Evolutionary conservation across 2,329 filamentous ascomycete genomes (phyloP), one percentile per base, ranked within the genome.

Genomic region (Aspergillus amoenus): DNA sequence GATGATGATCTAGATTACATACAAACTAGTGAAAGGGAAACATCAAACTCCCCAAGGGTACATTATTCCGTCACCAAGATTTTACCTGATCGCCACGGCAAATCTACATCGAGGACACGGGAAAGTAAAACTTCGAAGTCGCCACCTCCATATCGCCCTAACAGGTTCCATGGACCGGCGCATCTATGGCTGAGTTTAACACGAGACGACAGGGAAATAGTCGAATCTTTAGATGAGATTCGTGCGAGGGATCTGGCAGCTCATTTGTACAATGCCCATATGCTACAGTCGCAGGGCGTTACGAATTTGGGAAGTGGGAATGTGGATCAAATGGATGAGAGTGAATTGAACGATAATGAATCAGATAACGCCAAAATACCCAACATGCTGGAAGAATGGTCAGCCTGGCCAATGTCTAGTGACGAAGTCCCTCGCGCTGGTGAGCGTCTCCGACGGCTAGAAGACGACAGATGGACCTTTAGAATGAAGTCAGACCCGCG

Each of bases 121-220:
- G 44, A 30, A 24, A 22, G 30, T 17, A 49, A 52, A 17, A 55
- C 45, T 44, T 54, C 61, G 13, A 48, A 52, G 21, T 61, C 62
- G 8, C 61, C 62, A 13, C 56, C 61, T 55, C 17, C 50, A 32
- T 62, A 67, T 46, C 83, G 88, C 2, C 87, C 87, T 9, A 94
- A 94, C 69, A 86, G 85, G 59, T 95, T 89, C 81, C 78, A 72
- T n/a, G 90, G 91, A 1, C 74, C 82, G 1, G 73, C 82, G 15
- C 82, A 82, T 34, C 88, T 87, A 63, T 96, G 92, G 91, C 81
- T 84, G 60, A 90, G 93, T 73, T 94, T 96, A 89, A 95, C 90
- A 15, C 86, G 89, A 60, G 89, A 94, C 73, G 94, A 97, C 73
- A 84, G 93, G 56, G 79, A 81, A 7, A 80, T 90, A 2, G 82